These are phyloP conservation scores for Moesziomyces sp. DNA, from an alignment of 1,284 basidiomycete genomes.

Conservation along the genomic window DNA sequence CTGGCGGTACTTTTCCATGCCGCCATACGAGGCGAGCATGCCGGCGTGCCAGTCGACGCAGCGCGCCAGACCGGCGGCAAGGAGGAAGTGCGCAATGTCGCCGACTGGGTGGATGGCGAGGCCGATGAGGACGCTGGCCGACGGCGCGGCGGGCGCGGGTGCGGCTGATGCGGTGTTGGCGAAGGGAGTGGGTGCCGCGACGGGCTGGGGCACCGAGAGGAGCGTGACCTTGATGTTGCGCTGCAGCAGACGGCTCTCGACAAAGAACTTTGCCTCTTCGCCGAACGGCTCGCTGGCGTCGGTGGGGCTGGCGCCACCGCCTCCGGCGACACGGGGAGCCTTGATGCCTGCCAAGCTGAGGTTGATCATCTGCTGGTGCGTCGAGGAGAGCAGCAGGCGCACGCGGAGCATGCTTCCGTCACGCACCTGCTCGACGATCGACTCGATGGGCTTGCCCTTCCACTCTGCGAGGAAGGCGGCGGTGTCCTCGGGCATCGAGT, in stretches of 20 bases:
- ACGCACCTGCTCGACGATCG: constrained; percentile 89
- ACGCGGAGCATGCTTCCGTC: constrained; percentile 91
- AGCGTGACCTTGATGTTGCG: constrained; percentile 86
- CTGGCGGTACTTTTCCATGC: constrained; percentile 75
- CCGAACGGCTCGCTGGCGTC: constrained; percentile 60
- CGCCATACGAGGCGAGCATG: constrained; percentile 77
- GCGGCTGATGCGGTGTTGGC: constrained; percentile 71
- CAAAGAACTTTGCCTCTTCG: constrained; percentile 88
- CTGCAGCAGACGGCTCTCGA: constrained; percentile 90
- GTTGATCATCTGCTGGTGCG: constrained; percentile 86
- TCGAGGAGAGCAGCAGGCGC: constrained; percentile 85
- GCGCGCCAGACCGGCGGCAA: constrained; percentile 85
- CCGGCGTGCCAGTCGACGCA: constrained; percentile 98
- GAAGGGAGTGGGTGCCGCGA: constrained; percentile 76
- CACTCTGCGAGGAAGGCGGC: constrained; percentile 88
- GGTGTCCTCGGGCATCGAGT: constrained; percentile 89
- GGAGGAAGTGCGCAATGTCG: constrained; percentile 90
- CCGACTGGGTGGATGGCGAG: constrained; percentile 90
- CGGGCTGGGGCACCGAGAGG: constrained; percentile 78
- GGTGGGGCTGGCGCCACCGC: constrained; percentile 52
- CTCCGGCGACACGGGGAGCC: constrained; percentile 55
- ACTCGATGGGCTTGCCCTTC: constrained; percentile 89
- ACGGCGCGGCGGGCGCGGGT: constrained; percentile 69
- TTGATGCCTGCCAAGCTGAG: constrained; percentile 66
- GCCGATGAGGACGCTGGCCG: constrained; percentile 85